Base-by-base conservation (phyloP, 352 stramenopile genomes). In the Phytophthora cryptogea region DNA sequence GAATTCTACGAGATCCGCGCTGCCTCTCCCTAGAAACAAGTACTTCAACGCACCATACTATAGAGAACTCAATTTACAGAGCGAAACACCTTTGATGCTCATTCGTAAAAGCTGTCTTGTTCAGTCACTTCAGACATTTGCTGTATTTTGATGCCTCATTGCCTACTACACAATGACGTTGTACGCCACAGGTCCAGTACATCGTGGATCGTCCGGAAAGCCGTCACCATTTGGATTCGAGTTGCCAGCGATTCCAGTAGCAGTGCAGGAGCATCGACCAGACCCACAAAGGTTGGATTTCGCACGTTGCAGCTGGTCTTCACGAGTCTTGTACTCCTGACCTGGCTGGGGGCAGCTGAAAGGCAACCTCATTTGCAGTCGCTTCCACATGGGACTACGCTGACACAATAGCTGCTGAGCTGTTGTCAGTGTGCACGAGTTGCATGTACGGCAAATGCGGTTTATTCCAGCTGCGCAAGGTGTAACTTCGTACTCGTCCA, bases 1-100 rank as follows among this genome's bases (percentile, higher is more conserved):
- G 86, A 95, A 64, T 89, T 89, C 54, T 95, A 95, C 58, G 83
- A 92, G 66, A 95, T 95, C 49, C 83, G 80, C 57, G 49, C 68
- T 30, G 40, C 51, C 0, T 50, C 48, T 40, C n/a, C 20, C 31
- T 62, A 68, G 41, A 55, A 23, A 32, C 35, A 49, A 52, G 27
- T 53, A 52, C 20, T 3, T 23, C 20, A 2, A 23, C 20, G 20
- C 20, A 23, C 35, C 47, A 47, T 47, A 65, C 9, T 56, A 54
- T 53, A 63, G 44, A 59, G 14, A 60, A 27, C 35, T 37, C 23
- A 46, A n/a, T 26, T 41, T 41, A 41, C 36, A 41, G 11, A n/a
- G 32, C 17, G 39, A 10, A 7, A 23, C 14, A 16, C 4, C 39
- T 16, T 45, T 30, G 39, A 30, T 23, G 20, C 42, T 14, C 13